Conservation (phyloP, 192 early-diverging fungal genomes). For the Diversispora epigaea region DNA sequence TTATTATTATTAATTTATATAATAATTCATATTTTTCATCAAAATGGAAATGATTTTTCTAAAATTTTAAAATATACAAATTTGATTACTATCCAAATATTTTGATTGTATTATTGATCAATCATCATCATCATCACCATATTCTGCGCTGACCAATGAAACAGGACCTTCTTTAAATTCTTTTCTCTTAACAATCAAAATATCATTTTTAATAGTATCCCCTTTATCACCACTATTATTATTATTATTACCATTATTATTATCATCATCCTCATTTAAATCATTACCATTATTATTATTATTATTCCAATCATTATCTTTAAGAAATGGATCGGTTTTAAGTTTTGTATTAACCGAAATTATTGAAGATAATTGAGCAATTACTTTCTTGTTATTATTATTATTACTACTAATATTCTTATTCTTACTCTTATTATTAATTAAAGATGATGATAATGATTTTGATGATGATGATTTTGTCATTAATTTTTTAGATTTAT, state of each 20-base stretch:
- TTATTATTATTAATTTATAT: not conserved
- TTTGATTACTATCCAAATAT: not conserved
- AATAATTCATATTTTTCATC: not conserved
- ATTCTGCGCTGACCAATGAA: slow-evolving; percentile 25
- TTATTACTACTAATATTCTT: slow-evolving; percentile 2
- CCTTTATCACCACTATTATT: not conserved
- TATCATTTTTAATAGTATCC: slow-evolving; percentile 2
- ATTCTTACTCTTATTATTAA: too few relatives aligned
- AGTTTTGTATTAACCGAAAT: slow-evolving; percentile 37
- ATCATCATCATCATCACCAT: slow-evolving; percentile 16
- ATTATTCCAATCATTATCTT: slow-evolving; percentile 25
- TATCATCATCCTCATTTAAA: not conserved
- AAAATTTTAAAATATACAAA: not conserved
- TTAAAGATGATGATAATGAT: too few relatives aligned
- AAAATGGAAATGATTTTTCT: not conserved
- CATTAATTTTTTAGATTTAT: too few relatives aligned
- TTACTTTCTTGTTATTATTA: slow-evolving; percentile 3
- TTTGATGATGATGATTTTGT: too few relatives aligned
- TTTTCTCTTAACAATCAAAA: not conserved
- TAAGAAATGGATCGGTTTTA: slow-evolving; percentile 49
- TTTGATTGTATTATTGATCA: not conserved
- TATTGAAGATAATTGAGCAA: slow-evolving; percentile 26
- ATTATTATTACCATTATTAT: not conserved
- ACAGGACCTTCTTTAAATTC: not conserved
- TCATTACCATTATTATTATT: not conserved